A percentile compares a stretch with the other conserved stretches of the same genome.
These are phyloP conservation scores for Ceraceosorus guamensis DNA, from an alignment of 1,284 basidiomycete species.

Conservation along the genomic window DNA sequence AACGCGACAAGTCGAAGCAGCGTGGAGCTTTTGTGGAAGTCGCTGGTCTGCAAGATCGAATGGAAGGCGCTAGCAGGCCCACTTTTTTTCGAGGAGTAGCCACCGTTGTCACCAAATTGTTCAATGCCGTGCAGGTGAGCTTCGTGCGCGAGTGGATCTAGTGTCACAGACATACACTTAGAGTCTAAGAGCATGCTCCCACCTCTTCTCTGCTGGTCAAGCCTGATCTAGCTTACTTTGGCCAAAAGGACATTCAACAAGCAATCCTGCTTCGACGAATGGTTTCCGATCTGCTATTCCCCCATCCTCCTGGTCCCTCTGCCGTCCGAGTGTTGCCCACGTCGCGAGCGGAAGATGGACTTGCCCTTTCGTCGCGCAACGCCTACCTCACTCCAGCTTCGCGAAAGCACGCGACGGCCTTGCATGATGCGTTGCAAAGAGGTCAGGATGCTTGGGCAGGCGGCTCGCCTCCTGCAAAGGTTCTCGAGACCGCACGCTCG, in stretches of 20 bases:
- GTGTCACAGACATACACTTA: no score
- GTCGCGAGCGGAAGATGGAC: slow-evolving; percentile 58
- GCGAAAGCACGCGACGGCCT: slow-evolving; percentile 61
- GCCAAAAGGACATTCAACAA: slow-evolving; percentile 98
- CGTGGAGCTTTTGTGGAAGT: slow-evolving; percentile 85
- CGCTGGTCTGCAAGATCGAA: slow-evolving; percentile 69
- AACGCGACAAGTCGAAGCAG: slow-evolving; percentile 67
- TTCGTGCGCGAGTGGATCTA: no score
- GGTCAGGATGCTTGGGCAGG: slow-evolving; percentile 51
- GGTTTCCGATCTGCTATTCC: slow-evolving; percentile 69
- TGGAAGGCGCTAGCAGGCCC: slow-evolving; percentile 77
- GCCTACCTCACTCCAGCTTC: slow-evolving; percentile 68
- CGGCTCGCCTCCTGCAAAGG: slow-evolving; percentile 12
- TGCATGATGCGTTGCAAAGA: slow-evolving; percentile 62
- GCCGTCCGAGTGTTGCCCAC: slow-evolving; percentile 68
- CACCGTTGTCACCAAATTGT: slow-evolving; percentile 88
- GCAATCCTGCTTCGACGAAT: slow-evolving; percentile 79
- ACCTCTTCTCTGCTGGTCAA: slow-evolving; percentile 81
- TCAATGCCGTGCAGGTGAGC: no score
- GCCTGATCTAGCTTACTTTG: slow-evolving; percentile 89
- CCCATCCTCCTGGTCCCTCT: slow-evolving; percentile 66
- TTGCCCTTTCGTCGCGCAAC: slow-evolving; percentile 88
- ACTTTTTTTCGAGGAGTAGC: slow-evolving; percentile 93
- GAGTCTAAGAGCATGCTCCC: no score
- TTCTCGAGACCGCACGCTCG: slow-evolving; percentile 21